phyloP scores from a whole-genome alignment of 768 basidiomycete genomes.

The Boletus sensibilis region DNA sequence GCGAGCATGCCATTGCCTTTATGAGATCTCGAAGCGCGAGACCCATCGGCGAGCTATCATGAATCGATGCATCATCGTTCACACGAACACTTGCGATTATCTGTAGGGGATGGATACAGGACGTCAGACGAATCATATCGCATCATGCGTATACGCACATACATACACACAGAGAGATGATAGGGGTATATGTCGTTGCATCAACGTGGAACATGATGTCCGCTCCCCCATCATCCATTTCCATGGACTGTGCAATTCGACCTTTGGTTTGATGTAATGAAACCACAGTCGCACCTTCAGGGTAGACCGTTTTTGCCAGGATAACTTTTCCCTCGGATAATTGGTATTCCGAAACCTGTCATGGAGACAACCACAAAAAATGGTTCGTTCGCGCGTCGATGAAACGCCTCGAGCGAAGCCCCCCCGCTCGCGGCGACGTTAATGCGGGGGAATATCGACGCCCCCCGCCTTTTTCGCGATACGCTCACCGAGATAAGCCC shows the following conservation, averaged over 20 bases:
- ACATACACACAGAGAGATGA: not conserved
- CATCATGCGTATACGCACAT: not conserved
- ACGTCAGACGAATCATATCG: not conserved
- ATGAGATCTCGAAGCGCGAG: not conserved
- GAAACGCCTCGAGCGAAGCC: conserved; percentile 2
- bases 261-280: conserved; percentile 1
- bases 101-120: not conserved
- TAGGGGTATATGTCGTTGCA: not conserved
- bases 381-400: not conserved
- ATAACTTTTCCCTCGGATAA: not conserved
- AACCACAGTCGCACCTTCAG: not conserved
- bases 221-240: not conserved
- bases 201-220: not conserved
- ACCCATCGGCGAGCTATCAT: not conserved
- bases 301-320: not conserved
- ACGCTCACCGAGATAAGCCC: not conserved
- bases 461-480: conserved; percentile 3
- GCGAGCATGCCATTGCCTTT: conserved; percentile 4
- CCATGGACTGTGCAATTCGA: not conserved
- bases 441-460: not conserved
- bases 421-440: not conserved
- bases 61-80: not conserved
- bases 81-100: not conserved
- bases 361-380: not conserved
- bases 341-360: not conserved